phyloP scores from a whole-genome alignment of 768 basidiomycete species.

The Auricularia cornea region DNA sequence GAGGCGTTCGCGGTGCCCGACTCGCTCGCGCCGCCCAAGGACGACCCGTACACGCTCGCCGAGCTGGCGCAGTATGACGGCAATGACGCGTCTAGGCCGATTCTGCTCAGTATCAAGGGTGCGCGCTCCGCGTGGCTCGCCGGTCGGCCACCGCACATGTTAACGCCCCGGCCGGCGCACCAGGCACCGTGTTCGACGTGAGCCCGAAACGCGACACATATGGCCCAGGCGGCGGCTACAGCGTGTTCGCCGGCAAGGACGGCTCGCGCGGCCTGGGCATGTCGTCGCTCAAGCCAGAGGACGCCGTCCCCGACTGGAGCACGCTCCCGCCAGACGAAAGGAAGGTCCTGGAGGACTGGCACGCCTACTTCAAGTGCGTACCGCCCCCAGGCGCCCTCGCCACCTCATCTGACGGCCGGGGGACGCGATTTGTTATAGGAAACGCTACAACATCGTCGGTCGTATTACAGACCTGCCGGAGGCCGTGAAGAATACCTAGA shows the following conservation, averaged over 20 bases:
- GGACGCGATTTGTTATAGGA: conserved; percentile 30
- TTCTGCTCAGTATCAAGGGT: conserved; percentile 94
- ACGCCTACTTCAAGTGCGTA: conserved; percentile 76
- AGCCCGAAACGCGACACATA: conserved; percentile 80
- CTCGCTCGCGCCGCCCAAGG: conserved; percentile 60
- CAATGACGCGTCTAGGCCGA: conserved; percentile 50
- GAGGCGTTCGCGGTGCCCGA: conserved; percentile 63
- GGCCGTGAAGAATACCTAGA: too few species aligned
- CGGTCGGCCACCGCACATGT: background rate
- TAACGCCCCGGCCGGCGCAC: background rate
- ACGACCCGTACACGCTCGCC: conserved; percentile 66
- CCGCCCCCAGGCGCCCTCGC: conserved; percentile 6
- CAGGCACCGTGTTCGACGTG: conserved; percentile 89
- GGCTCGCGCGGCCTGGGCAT: conserved; percentile 82
- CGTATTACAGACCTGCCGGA: conserved; percentile 32
- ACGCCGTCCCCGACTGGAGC: conserved; percentile 85
- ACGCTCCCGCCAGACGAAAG: conserved; percentile 57
- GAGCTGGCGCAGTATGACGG: conserved; percentile 70
- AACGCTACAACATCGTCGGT: conserved; percentile 85
- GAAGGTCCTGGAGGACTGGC: conserved; percentile 85
- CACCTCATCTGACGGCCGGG: background rate
- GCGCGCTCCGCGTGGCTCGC: conserved; percentile 5
- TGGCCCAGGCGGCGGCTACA: conserved; percentile 70
- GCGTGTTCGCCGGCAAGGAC: conserved; percentile 90
- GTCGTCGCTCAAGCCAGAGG: conserved; percentile 77